Base-by-base conservation (phyloP, 768 basidiomycete species). In the Tylopilus balloui region DNA sequence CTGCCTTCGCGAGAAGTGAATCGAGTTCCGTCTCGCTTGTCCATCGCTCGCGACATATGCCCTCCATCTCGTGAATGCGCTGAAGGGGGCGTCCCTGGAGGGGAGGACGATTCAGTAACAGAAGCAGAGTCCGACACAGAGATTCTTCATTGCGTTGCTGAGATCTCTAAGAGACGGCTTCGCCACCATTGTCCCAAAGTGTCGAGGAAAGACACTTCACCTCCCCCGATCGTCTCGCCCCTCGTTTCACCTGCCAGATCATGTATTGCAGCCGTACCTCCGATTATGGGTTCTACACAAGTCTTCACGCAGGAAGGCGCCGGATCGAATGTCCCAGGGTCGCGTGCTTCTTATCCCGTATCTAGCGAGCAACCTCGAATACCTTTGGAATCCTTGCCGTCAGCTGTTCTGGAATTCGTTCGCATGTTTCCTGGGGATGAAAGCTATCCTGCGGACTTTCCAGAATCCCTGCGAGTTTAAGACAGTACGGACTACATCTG, bases 401-500 rank as follows among this genome's bases (percentile, higher is more conserved):
- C 63, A 2, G 64, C 48, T 15, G 68, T 61, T 48, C 62, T 55
- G 37, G 62, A 70, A 3, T 68, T 68, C 37, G 39, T 68, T 37
- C 45, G 51, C 15, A 70, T 70, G 67, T 68, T 68, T 24, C 43
- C 62, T 20, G 69, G 61, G 19, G 65, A 68, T 27, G 67, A 65
- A 36, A 68, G 67, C 24, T 68, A 70, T 35, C 67, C 67, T 35
- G 50, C 62, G 31, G 61, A 70, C 51, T 68, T 68, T 52, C 67
- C 67, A 20, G 61, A 61, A 34, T 68, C 67, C 24, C 39, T 68
- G 23, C 63, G 58, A 48, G 43, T 49, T 45, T 50, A 48, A 37
- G 23, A 24, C 20, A 34, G 41, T 44, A 48, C 35, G 38, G 8
- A 34, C 25, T 44, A 40, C 9, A 14, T 23, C 24, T 42, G 13